Percentiles rank a stretch among this genome's conserved stretches.
Conservation (phyloP, 345 rosid species). For the Excoecaria agallocha region DNA sequence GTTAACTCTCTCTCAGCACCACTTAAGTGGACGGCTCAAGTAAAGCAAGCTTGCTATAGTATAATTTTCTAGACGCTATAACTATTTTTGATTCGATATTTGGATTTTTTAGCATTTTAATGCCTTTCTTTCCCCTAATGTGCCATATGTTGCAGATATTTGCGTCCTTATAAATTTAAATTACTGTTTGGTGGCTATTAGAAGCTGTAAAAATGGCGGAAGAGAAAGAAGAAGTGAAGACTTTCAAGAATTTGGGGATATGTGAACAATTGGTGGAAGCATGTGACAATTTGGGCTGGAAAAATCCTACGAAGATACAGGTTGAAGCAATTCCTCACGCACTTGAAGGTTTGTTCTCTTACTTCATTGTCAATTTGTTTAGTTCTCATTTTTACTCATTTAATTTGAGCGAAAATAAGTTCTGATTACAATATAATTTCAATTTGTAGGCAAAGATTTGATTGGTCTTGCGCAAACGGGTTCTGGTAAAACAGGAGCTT, state of each 20-base stretch:
- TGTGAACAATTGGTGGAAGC: constrained; percentile 69
- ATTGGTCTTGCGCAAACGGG: constrained; percentile 95
- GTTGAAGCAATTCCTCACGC: constrained; percentile 83
- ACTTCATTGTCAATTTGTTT: background rate
- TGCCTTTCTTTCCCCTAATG: background rate
- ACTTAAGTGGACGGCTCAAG: background rate
- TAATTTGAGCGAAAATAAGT: background rate
- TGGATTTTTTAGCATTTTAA: background rate
- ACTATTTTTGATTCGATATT: background rate
- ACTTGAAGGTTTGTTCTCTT: constrained; percentile 48
- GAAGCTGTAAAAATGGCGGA: constrained; percentile 22
- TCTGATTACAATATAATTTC: background rate
- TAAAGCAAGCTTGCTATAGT: background rate
- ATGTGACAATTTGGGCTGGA: constrained; percentile 75
- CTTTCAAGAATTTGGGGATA: constrained; percentile 67
- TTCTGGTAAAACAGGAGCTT: constrained; percentile 95
- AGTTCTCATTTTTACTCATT: background rate
- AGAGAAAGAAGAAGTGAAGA: constrained; percentile 56
- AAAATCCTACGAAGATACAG: constrained; percentile 73
- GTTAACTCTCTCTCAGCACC: background rate
- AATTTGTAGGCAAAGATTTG: constrained; percentile 68
- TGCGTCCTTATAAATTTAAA: background rate
- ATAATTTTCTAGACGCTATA: background rate
- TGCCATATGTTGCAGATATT: background rate
- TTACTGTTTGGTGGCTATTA: background rate